These are phyloP conservation scores for Naganishia antarctica DNA, from an alignment of 768 basidiomycete genomes.

Conservation along the genomic window DNA sequence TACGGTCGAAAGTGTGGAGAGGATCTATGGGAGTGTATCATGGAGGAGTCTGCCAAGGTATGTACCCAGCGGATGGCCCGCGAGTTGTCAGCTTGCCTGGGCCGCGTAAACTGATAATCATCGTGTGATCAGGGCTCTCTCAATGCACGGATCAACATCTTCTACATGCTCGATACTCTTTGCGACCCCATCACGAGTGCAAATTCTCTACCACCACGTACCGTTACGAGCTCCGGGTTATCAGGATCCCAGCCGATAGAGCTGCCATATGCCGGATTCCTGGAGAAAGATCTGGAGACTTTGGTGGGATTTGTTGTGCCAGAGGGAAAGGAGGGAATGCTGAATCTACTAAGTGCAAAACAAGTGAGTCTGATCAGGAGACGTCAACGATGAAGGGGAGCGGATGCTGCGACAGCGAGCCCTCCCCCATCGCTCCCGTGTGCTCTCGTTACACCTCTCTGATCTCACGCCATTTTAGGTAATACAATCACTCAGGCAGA, in stretches of 20 bases:
- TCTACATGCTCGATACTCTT: slow-evolving; percentile 83
- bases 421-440: too few species aligned
- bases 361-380: slow-evolving; percentile 72
- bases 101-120: neutral
- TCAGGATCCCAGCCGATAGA: slow-evolving; percentile 25
- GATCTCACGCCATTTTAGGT: slow-evolving; percentile 56
- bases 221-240: slow-evolving; percentile 36
- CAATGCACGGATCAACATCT: slow-evolving; percentile 84
- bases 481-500: slow-evolving; percentile 82
- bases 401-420: too few species aligned
- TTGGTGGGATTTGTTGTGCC: slow-evolving; percentile 85
- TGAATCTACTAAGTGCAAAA: slow-evolving; percentile 79
- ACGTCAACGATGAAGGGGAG: too few species aligned
- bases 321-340: slow-evolving; percentile 74
- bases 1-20: slow-evolving; percentile 79
- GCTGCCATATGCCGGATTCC: slow-evolving; percentile 67
- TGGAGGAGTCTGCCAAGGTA: slow-evolving; percentile 87
- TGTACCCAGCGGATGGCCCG: too few species aligned
- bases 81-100: too few species aligned
- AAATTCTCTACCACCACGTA: slow-evolving; percentile 20
- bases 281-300: slow-evolving; percentile 69
- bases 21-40: slow-evolving; percentile 87
- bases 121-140: slow-evolving; percentile 62
- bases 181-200: slow-evolving; percentile 38
- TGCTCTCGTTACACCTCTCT: neutral